phyloP scores from a whole-genome alignment of 208 protist genomes.

The Tritrichomonas foetus region DNA sequence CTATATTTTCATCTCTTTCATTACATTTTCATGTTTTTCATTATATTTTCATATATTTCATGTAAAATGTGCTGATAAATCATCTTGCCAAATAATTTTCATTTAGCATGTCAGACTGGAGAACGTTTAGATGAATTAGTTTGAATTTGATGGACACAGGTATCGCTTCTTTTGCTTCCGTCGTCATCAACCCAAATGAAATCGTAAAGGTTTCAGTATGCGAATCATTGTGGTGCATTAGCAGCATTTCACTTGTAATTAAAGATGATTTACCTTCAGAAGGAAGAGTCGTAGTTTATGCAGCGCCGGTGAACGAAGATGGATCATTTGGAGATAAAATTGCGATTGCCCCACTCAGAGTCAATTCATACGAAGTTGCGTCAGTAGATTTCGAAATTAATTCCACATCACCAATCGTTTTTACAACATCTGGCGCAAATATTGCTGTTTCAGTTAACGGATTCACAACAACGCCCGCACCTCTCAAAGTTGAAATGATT shows the following conservation, averaged over 20 bases:
- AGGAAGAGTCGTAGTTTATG: background rate
- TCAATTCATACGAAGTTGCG: background rate
- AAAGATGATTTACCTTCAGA: background rate
- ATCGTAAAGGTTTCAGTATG: background rate
- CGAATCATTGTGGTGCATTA: background rate
- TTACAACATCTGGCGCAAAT: background rate
- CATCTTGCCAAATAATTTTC: too few relatives aligned
- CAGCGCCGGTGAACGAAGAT: background rate
- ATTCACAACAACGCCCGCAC: background rate
- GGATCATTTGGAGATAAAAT: background rate
- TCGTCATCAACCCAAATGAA: background rate
- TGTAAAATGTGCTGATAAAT: too few relatives aligned
- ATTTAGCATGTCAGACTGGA: too few relatives aligned
- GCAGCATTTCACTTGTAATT: background rate
- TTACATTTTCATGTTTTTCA: too few relatives aligned
- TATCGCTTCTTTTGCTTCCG: background rate
- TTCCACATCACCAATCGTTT: background rate
- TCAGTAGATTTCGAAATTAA: background rate
- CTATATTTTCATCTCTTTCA: too few relatives aligned
- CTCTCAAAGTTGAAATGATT: background rate
- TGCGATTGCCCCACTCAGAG: background rate
- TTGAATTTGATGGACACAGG: too few relatives aligned
- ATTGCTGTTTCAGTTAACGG: background rate
- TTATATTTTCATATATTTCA: too few relatives aligned
- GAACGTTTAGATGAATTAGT: too few relatives aligned